Conservation (phyloP, 495 filamentous ascomycete genomes). For the Clavariopsis aquatica region DNA sequence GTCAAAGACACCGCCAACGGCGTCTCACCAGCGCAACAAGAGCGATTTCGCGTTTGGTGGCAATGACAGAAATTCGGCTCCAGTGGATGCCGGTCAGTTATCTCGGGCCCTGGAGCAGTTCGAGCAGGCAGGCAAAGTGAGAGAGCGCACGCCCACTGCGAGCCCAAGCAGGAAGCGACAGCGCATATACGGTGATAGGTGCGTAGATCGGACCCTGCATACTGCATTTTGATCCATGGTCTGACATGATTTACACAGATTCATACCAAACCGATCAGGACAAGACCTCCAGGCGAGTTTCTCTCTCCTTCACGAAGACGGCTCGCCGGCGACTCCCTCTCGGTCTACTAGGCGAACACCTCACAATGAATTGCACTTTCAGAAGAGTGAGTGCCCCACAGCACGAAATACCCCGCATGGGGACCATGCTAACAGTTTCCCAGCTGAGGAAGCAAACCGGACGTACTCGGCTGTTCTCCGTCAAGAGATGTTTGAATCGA, state of each 20-base stretch:
- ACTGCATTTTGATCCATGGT: not conserved
- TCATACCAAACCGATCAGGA: conserved; percentile 92
- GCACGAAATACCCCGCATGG: not conserved
- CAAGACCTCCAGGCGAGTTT: conserved; percentile 92
- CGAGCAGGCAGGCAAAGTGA: conserved; percentile 60
- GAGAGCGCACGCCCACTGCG: conserved; percentile 69
- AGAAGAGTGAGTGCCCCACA: conserved; percentile 69
- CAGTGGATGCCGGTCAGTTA: conserved; percentile 63
- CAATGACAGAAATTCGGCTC: conserved; percentile 53
- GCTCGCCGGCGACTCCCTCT: conserved; percentile 86
- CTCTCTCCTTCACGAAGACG: conserved; percentile 84
- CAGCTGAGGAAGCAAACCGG: conserved; percentile 91
- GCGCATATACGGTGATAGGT: conserved; percentile 82
- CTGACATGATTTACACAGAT: conserved; percentile 55
- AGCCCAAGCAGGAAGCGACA: conserved; percentile 88
- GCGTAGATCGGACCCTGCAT: conserved; percentile 31
- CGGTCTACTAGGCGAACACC: conserved; percentile 80
- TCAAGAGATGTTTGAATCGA: conserved; percentile 84
- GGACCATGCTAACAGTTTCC: conserved; percentile 43
- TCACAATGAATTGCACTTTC: conserved; percentile 89
- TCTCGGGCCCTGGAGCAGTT: conserved; percentile 64
- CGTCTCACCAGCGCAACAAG: conserved; percentile 46
- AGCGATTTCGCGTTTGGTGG: conserved; percentile 38
- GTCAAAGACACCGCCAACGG: conserved; percentile 50
- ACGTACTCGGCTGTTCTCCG: conserved; percentile 88